Evolutionary conservation across 1,139 yeast genomes (phyloP), one percentile per base, ranked within the genome.

Genomic region (Blastobotrys elegans): DNA sequence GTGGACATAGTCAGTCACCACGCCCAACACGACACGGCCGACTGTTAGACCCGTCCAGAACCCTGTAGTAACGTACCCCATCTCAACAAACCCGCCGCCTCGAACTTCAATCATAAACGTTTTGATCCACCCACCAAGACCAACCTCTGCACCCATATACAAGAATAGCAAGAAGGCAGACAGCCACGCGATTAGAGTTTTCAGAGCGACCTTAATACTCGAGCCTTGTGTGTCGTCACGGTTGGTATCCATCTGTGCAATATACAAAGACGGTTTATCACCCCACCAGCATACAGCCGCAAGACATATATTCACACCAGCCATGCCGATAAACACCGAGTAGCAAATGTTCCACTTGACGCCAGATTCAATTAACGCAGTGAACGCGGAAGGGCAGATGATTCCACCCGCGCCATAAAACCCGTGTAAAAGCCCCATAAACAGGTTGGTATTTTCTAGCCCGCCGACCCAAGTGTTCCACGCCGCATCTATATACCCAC

Each of bases 51-150:
- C 90, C 10, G 75, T 79, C 89, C 89, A 82, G 57, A 77, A 80
- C 0, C 88, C 88, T 7, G 86, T 77, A 1, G 84, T 77, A 29
- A 80, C 81, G 57, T 80, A 82, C 20, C 87, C 87, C 46, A 75
- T 73, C 3, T 74, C 63, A 0, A 59, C 53, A 2, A 65, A 56
- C 44, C 68, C 64, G 1, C 80, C 84, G 13, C 8, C 27, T 41
- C 87, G 71, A 55, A 77, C 79, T 43, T 75, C 76, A 42, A 78
- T 70, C 56, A 82, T 68, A 55, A 72, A 82, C 0, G 88, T 79
- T 30, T 80, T 83, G 29, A 79, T 72, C 88, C 88, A 82, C 22
- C 87, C 87, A 24, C 83, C 87, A 56, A 80, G 62, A 0, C 83
- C 67, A 2, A 82, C 87, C 59, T 82, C 89, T 1, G 77, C 72